These are phyloP conservation scores for Fusarium ramigenum DNA, from an alignment of 2,329 filamentous ascomycete species.

Conservation along the genomic window DNA sequence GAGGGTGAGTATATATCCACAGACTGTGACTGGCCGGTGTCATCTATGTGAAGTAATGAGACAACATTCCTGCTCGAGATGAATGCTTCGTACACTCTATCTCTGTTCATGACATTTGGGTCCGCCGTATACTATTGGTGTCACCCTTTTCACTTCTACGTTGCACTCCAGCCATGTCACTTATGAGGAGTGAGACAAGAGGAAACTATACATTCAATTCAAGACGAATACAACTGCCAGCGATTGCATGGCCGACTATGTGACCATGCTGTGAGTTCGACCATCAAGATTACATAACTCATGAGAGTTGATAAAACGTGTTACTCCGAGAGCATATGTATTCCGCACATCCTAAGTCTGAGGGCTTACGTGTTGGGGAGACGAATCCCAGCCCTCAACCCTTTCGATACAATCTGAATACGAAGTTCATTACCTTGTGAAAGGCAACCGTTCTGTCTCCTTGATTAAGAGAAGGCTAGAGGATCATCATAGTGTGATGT, in stretches of 20 bases:
- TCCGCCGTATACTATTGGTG: too few relatives aligned
- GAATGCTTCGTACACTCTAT: too few relatives aligned
- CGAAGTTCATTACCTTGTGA: background rate
- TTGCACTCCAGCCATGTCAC: background rate
- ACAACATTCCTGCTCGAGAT: background rate
- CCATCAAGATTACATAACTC: too few relatives aligned
- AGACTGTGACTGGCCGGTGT: background rate
- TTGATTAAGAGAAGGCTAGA: too few relatives aligned
- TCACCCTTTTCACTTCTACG: background rate
- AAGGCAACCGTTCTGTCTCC: too few relatives aligned
- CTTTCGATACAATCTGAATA: background rate
- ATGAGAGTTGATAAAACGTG: too few relatives aligned
- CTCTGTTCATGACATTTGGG: background rate
- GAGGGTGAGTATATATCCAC: background rate
- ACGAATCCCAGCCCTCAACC: background rate
- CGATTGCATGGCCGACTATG: background rate
- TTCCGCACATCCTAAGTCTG: background rate
- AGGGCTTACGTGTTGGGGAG: background rate
- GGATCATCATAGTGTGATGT: background rate
- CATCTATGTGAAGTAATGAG: background rate
- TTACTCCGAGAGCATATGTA: background rate
- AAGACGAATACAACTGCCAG: background rate
- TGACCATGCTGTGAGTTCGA: background rate
- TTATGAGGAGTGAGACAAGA: background rate
- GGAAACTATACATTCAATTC: background rate